Conservation (phyloP, 768 basidiomycete species). For the Trametes coccinea region DNA sequence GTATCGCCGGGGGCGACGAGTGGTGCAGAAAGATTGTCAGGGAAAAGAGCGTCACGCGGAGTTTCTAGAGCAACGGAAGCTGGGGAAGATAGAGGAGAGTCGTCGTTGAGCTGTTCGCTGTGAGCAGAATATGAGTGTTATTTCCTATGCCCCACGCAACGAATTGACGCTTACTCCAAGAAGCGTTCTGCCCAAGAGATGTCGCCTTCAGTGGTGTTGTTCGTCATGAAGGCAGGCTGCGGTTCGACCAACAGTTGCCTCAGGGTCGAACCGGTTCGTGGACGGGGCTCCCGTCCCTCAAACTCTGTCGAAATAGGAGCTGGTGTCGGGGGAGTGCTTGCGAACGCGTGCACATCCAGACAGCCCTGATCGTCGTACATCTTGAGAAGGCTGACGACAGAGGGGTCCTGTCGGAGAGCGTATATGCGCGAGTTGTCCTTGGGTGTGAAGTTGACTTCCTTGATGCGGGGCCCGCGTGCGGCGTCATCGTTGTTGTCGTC, state of each 20-base stretch:
- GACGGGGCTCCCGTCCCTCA: constrained; percentile 53
- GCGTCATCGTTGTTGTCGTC: constrained; percentile 15
- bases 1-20: constrained; percentile 31
- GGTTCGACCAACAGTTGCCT: constrained; percentile 70
- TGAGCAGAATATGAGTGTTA: background rate
- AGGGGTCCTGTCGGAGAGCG: constrained; percentile 71
- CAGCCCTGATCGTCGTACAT: constrained; percentile 75
- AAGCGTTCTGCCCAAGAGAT: constrained; percentile 85
- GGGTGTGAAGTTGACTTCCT: constrained; percentile 40
- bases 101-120: constrained; percentile 33
- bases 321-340: constrained; percentile 51
- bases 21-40: constrained; percentile 29
- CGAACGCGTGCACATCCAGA: constrained; percentile 61
- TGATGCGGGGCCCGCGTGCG: constrained; percentile 24
- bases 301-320: constrained; percentile 21
- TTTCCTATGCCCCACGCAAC: background rate
- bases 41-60: constrained; percentile 47
- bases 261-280: constrained; percentile 69
- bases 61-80: constrained; percentile 55
- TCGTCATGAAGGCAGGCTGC: constrained; percentile 25
- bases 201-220: constrained; percentile 58
- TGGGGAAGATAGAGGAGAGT: constrained; percentile 39
- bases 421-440: constrained; percentile 54
- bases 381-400: constrained; percentile 70
- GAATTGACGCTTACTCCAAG: constrained; percentile 50